phyloP scores from a whole-genome alignment of 192 early-diverging fungal species.

The Paraglomus brasilianum region DNA sequence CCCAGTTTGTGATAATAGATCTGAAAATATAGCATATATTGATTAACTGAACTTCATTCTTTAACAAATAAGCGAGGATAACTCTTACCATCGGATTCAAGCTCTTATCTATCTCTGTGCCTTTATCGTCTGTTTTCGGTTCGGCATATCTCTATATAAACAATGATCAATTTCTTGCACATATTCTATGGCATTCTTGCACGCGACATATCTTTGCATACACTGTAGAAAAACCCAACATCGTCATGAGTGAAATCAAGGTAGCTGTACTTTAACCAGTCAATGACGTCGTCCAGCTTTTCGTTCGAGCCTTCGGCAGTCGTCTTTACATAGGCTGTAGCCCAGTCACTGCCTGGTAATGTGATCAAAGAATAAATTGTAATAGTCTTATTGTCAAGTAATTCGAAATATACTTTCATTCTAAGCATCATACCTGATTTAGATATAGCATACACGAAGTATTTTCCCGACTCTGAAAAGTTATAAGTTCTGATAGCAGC shows the following conservation, averaged over 20 bases:
- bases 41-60: background rate
- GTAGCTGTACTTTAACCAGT: constrained; percentile 60
- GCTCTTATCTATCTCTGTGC: constrained; percentile 59
- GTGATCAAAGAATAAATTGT: background rate
- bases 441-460: constrained; percentile 55
- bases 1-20: constrained; percentile 57
- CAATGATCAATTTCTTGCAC: background rate
- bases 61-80: background rate
- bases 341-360: constrained; percentile 57
- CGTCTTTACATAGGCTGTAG: constrained; percentile 52
- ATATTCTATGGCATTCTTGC: no score
- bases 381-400: background rate
- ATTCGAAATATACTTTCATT: no score
- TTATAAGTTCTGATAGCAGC: constrained; percentile 45
- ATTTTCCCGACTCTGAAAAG: constrained; percentile 59
- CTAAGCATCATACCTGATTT: constrained; percentile 45
- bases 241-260: constrained; percentile 67
- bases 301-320: constrained; percentile 31
- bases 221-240: constrained; percentile 66
- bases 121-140: constrained; percentile 41
- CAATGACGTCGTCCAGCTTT: constrained; percentile 40
- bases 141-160: constrained; percentile 45
- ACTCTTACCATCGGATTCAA: constrained; percentile 37
- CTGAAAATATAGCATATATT: constrained; percentile 14
- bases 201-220: constrained; percentile 7